These are phyloP conservation scores for Primulina huaijiensis DNA, from an alignment of 257 asterid species.

Conservation along the genomic window DNA sequence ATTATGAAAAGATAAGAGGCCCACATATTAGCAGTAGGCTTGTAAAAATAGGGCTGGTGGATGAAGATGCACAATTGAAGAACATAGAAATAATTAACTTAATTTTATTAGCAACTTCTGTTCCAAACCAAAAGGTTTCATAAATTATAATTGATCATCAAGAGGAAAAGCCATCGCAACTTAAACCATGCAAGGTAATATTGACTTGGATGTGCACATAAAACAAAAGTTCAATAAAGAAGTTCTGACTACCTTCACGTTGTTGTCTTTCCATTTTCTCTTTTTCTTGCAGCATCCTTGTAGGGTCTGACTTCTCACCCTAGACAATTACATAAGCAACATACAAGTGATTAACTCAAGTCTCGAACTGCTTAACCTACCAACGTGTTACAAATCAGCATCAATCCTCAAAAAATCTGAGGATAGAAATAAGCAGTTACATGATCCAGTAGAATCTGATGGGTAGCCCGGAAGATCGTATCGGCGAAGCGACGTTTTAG, in stretches of 20 bases:
- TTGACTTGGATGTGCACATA: constrained; percentile 1
- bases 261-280: constrained; percentile 58
- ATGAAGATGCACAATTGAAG: background rate
- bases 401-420: background rate
- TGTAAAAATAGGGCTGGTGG: background rate
- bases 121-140: background rate
- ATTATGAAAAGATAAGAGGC: background rate
- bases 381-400: background rate
- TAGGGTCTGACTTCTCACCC: constrained; percentile 47
- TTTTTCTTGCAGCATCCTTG: constrained; percentile 48
- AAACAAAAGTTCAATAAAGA: background rate
- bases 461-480: constrained; percentile 64
- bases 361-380: background rate
- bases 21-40: background rate
- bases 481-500: constrained; percentile 77
- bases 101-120: background rate
- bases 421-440: constrained; percentile 27
- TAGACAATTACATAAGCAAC: constrained; percentile 26
- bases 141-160: background rate
- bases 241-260: constrained; percentile 42
- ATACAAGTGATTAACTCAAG: background rate
- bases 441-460: constrained; percentile 31
- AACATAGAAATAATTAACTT: background rate
- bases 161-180: background rate
- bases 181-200: background rate